Evolutionary conservation across 1,284 basidiomycete species (phyloP).

Genomic region (Ceratobasidium papillatum): DNA sequence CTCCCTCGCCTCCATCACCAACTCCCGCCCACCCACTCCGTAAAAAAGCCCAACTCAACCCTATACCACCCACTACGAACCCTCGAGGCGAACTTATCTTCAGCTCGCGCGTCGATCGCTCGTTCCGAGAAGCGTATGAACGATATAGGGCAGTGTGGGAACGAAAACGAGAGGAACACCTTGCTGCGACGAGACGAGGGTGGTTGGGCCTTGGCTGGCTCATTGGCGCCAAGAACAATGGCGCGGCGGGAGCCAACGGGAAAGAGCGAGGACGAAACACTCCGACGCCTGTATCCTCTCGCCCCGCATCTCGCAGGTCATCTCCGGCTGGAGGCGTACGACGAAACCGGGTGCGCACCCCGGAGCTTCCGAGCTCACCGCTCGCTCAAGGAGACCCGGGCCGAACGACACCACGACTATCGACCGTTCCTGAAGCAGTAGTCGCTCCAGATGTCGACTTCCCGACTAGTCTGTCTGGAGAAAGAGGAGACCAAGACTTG

Average conservation of each 20-base stretch:
- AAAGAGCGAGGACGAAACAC: constrained; percentile 15
- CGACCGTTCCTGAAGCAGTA: constrained; percentile 15
- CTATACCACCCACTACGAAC: constrained; percentile 88
- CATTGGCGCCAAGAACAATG: background rate
- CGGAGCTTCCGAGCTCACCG: constrained; percentile 15
- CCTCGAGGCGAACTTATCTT: constrained; percentile 97
- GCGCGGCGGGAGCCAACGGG: background rate
- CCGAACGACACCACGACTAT: constrained; percentile 1
- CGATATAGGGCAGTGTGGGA: constrained; percentile 93
- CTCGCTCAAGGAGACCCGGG: constrained; percentile 10
- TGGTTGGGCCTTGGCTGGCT: constrained; percentile 41
- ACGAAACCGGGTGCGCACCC: constrained; percentile 6
- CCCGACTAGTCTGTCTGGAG: background rate
- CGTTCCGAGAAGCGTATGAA: constrained; percentile 92
- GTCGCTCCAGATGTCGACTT: constrained; percentile 2
- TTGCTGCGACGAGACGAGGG: constrained; percentile 50
- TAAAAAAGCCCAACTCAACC: constrained; percentile 66
- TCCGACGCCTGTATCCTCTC: constrained; percentile 18
- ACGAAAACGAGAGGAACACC: constrained; percentile 69
- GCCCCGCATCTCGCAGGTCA: constrained; percentile 11
- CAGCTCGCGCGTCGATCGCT: constrained; percentile 82
- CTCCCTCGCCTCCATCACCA: constrained; percentile 47
- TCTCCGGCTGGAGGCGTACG: constrained; percentile 22
- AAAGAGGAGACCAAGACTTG: constrained; percentile 8
- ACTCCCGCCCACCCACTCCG: constrained; percentile 52